Evolutionary conservation across 2,329 filamentous ascomycete genomes (phyloP).

Genomic region (Penicillium sumatraense): DNA sequence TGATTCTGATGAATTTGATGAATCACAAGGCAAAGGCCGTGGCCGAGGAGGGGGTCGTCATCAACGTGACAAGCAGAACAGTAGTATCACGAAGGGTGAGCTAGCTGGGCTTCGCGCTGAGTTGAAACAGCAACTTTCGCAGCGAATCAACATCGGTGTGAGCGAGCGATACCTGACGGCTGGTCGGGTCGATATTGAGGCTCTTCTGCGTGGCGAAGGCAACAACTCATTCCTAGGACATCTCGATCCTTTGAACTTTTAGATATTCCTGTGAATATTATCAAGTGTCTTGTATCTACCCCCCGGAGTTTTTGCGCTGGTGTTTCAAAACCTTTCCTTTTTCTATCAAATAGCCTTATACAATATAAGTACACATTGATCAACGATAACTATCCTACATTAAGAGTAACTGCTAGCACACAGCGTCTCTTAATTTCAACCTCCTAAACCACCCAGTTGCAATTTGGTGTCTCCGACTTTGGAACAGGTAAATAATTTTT

Average conservation of each 20-base stretch:
- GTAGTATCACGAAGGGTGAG: constrained; percentile 72
- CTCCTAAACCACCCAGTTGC: too few species aligned
- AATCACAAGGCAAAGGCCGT: constrained; percentile 67
- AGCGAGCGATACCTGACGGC: constrained; percentile 83
- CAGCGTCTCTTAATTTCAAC: too few species aligned
- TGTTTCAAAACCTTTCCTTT: too few species aligned
- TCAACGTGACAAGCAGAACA: constrained; percentile 73
- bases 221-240: constrained; percentile 70
- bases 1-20: constrained; percentile 81
- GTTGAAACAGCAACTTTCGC: constrained; percentile 70
- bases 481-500: too few species aligned
- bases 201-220: constrained; percentile 67
- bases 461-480: too few species aligned
- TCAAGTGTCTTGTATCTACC: not conserved
- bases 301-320: not conserved
- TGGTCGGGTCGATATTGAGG: constrained; percentile 80
- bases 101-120: constrained; percentile 71
- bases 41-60: constrained; percentile 76
- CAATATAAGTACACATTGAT: too few species aligned
- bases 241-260: constrained; percentile 53
- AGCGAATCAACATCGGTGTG: constrained; percentile 83
- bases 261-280: not conserved
- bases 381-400: too few species aligned
- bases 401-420: too few species aligned
- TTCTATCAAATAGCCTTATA: not conserved